Conservation (phyloP, 2,329 filamentous ascomycete species). For the Hypoxylon sp. region DNA sequence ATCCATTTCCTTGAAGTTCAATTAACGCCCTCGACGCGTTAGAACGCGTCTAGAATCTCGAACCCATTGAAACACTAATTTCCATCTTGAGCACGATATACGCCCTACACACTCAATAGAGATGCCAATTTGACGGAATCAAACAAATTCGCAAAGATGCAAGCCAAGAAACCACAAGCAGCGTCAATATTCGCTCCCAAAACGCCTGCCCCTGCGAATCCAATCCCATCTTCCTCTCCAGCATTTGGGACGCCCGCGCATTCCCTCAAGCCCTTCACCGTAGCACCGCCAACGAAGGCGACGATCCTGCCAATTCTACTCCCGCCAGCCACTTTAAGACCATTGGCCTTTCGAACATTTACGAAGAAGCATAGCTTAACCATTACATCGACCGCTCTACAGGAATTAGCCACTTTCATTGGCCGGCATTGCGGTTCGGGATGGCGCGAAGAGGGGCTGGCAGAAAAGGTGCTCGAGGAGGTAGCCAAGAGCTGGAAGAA, state of each 20-base stretch:
- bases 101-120: not conserved
- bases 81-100: not conserved
- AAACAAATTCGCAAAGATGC: slow-evolving; percentile 35
- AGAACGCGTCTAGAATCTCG: slow-evolving; percentile 37
- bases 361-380: slow-evolving; percentile 98
- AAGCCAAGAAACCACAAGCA: slow-evolving; percentile 39
- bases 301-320: slow-evolving; percentile 87
- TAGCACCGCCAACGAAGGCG: slow-evolving; percentile 60
- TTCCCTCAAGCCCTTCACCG: slow-evolving; percentile 71
- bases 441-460: slow-evolving; percentile 95
- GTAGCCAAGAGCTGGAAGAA: slow-evolving; percentile 92
- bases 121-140: not conserved
- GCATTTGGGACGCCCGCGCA: slow-evolving; percentile 88
- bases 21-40: slow-evolving; percentile 45
- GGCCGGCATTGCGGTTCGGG: slow-evolving; percentile 92
- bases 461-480: slow-evolving; percentile 91
- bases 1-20: slow-evolving; percentile 20
- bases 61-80: slow-evolving; percentile 13
- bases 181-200: slow-evolving; percentile 52
- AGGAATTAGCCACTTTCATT: slow-evolving; percentile 86
- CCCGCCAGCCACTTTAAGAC: slow-evolving; percentile 84
- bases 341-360: slow-evolving; percentile 92
- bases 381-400: slow-evolving; percentile 84
- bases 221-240: slow-evolving; percentile 86
- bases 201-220: slow-evolving; percentile 55